Conservation (phyloP, 78 protist genomes). For the slime mould (Dictyostelium discoideum) region DNA sequence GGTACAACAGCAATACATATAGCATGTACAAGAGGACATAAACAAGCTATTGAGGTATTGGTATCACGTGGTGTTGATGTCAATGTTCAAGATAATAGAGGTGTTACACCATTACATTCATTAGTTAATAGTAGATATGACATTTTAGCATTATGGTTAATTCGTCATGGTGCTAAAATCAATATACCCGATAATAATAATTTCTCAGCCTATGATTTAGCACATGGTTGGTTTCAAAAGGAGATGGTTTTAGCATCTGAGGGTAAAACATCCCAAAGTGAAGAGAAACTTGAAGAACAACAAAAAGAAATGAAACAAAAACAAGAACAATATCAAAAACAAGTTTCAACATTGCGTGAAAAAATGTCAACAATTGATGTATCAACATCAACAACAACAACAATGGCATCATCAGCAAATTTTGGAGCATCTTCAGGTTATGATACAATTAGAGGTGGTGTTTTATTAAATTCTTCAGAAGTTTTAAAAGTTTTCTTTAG, state of each 20-base stretch:
- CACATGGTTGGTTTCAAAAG: constrained; percentile 71
- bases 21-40: constrained; percentile 66
- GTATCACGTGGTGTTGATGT: constrained; percentile 72
- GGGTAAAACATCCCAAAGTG: constrained; percentile 15
- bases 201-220: constrained; percentile 56
- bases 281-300: constrained; percentile 9
- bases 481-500: constrained; percentile 47
- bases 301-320: not conserved
- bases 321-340: not conserved
- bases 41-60: constrained; percentile 50
- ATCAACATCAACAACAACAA: not conserved
- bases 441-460: constrained; percentile 20
- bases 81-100: constrained; percentile 62
- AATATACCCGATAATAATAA: constrained; percentile 32
- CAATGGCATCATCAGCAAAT: not conserved
- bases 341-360: not conserved
- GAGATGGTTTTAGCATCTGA: constrained; percentile 72
- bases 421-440: not conserved
- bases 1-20: constrained; percentile 76
- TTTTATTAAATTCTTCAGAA: not conserved
- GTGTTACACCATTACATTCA: constrained; percentile 59
- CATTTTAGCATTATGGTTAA: constrained; percentile 60
- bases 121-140: constrained; percentile 60
- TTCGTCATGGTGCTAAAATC: constrained; percentile 64
- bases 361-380: not conserved